Percentiles rank a stretch among this genome's conserved stretches.
These are phyloP conservation scores for Meyerozyma sp. DNA, from an alignment of 1,139 yeast species.

Conservation along the genomic window DNA sequence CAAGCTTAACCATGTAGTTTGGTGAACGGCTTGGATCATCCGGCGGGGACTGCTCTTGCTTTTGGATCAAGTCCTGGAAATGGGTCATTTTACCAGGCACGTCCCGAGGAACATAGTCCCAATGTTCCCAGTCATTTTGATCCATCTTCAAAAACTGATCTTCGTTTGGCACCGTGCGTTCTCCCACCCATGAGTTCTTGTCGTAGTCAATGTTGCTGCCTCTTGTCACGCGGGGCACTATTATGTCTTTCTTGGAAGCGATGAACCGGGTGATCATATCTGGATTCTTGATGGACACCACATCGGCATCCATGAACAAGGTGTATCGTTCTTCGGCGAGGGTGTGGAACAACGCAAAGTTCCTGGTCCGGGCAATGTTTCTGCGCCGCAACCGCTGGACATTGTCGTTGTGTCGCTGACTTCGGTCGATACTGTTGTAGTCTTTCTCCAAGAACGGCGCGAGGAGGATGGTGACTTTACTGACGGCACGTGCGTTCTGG, in stretches of 20 bases:
- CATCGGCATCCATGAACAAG: constrained; percentile 43
- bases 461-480: constrained; percentile 20
- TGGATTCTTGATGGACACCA: constrained; percentile 22
- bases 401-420: constrained; percentile 24
- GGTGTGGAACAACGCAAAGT: constrained; percentile 26
- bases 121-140: constrained; percentile 25
- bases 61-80: constrained; percentile 18
- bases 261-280: constrained; percentile 28
- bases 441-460: constrained; percentile 30
- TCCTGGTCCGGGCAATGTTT: constrained; percentile 30
- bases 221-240: constrained; percentile 34
- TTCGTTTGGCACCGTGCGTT: constrained; percentile 28
- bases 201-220: constrained; percentile 32
- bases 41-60: constrained; percentile 11
- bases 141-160: constrained; percentile 30
- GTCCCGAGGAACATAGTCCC: constrained; percentile 36
- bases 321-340: constrained; percentile 24
- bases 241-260: constrained; percentile 30
- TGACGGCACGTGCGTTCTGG: constrained; percentile 5
- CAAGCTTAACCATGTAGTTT: constrained; percentile 24
- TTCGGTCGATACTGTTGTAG: constrained; percentile 15
- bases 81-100: constrained; percentile 25
- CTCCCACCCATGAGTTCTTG: constrained; percentile 45
- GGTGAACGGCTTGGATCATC: constrained; percentile 10
- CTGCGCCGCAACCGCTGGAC: constrained; percentile 29